Evolutionary conservation across 495 filamentous ascomycete genomes (phyloP), one percentile per base, ranked within the genome.

Genomic region (Annulohypoxylon bovei): DNA sequence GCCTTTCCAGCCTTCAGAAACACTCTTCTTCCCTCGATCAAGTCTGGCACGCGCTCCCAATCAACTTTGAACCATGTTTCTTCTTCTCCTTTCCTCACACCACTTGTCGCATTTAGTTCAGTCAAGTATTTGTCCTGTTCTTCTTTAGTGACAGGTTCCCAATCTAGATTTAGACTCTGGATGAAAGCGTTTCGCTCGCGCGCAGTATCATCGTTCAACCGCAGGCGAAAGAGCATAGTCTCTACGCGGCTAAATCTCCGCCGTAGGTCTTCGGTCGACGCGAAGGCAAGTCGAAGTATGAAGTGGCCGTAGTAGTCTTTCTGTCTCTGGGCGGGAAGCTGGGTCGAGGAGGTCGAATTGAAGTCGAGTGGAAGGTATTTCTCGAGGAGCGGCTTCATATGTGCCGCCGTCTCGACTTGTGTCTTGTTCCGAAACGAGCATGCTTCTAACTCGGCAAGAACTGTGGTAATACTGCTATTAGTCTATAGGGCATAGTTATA

Each of bases 281-380:
- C 88, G 73, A 99, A 99, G 6, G 96, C 96, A 32, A 99, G 86
- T 0, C 96, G 91, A 18, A 99, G 88, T 71, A 98, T 98, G 77
- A 97, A 99, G 79, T 99, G 96, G 52, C 90, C 93, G 79, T 99
- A 99, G 79, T 99, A 96, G 73, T 99, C 96, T 79, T 94, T 96
- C 80, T 93, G 92, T 18, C 96, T 89, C 81, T 99, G 91, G 58
- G 87, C 83, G 58, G 84, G 84, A 63, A 93, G 79, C 37, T 84
- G 70, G 1, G 75, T 57, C 5, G 86, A 85, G 25, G 86, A 83
- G 0, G 91, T 89, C 11, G 89, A 87, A 73, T 94, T 97, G 7
- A 92, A 84, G 63, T 88, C 88, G 37, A 99, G 89, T 3, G 93
- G 92, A 20, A 99, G 87, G 78, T 91, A 92, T 83, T 97, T 96